Conservation (phyloP, 257 asterid genomes). For the Apocynum venetum region DNA sequence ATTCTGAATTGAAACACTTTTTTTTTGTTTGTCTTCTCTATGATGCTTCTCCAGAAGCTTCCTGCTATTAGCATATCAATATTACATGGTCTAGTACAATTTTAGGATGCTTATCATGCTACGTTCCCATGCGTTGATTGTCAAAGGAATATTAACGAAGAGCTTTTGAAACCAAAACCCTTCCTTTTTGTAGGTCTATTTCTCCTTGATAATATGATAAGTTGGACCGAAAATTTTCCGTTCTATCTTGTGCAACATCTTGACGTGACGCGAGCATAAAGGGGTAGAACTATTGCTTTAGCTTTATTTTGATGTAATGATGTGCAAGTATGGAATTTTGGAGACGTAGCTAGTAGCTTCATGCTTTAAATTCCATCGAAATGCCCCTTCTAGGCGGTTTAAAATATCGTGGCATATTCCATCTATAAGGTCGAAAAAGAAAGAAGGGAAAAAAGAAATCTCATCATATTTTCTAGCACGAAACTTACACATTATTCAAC, state of each 20-base stretch:
- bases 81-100: not conserved
- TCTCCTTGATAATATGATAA: no score
- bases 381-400: not conserved
- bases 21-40: no score
- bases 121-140: not conserved
- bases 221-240: no score
- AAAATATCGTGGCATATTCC: not conserved
- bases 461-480: not conserved
- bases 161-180: not conserved
- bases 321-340: no score
- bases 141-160: not conserved
- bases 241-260: not conserved
- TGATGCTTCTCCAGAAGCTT: not conserved
- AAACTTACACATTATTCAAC: no score
- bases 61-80: not conserved
- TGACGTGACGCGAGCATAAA: not conserved
- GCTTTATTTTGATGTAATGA: not conserved
- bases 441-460: not conserved
- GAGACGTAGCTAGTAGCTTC: not conserved
- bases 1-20: no score
- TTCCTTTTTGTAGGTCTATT: not conserved
- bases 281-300: not conserved
- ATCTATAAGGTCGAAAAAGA: not conserved
- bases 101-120: no score
- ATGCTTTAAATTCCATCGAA: not conserved